phyloP scores from a whole-genome alignment of 441 rosid genomes.

The Euphorbia schlechtendalii region DNA sequence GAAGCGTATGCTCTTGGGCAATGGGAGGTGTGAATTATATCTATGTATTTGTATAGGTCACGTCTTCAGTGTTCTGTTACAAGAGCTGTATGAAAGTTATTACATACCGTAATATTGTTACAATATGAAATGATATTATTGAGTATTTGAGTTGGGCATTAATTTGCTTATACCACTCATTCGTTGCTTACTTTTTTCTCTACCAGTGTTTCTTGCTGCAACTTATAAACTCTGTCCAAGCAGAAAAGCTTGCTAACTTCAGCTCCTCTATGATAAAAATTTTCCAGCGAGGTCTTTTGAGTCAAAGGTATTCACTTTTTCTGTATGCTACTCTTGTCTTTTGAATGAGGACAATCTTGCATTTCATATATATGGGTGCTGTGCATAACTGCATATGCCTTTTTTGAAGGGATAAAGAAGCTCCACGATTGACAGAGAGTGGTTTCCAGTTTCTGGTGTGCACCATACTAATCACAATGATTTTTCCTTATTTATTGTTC shows the following conservation, averaged over 20 bases:
- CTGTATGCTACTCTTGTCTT: background rate
- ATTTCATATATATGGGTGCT: slow-evolving; percentile 13
- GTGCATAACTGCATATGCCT: slow-evolving; percentile 13
- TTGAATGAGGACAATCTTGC: slow-evolving; percentile 9
- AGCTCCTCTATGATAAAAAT: slow-evolving; percentile 87
- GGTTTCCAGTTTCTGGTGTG: slow-evolving; percentile 98
- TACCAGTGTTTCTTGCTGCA: slow-evolving; percentile 82
- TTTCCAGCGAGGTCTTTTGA: slow-evolving; percentile 85
- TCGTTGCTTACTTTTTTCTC: slow-evolving; percentile 29
- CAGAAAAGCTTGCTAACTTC: slow-evolving; percentile 58
- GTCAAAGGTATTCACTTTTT: slow-evolving; percentile 46
- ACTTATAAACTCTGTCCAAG: slow-evolving; percentile 77
- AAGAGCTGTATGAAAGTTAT: slow-evolving; percentile 12
- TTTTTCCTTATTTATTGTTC: slow-evolving; percentile 16
- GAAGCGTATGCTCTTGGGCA: slow-evolving; percentile 75
- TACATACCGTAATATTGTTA: background rate
- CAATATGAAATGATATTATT: slow-evolving; percentile 1
- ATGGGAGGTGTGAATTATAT: slow-evolving; percentile 73
- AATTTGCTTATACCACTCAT: slow-evolving; percentile 16
- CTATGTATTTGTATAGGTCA: slow-evolving; percentile 13
- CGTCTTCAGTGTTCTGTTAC: slow-evolving; percentile 3
- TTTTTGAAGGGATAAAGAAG: slow-evolving; percentile 64
- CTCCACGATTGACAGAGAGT: slow-evolving; percentile 76
- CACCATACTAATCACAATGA: slow-evolving; percentile 19
- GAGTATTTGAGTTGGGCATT: slow-evolving; percentile 5